Evolutionary conservation across 2,329 filamentous ascomycete species (phyloP), one percentile per base, ranked within the genome.

Genomic region (Fusarium coffeatum): DNA sequence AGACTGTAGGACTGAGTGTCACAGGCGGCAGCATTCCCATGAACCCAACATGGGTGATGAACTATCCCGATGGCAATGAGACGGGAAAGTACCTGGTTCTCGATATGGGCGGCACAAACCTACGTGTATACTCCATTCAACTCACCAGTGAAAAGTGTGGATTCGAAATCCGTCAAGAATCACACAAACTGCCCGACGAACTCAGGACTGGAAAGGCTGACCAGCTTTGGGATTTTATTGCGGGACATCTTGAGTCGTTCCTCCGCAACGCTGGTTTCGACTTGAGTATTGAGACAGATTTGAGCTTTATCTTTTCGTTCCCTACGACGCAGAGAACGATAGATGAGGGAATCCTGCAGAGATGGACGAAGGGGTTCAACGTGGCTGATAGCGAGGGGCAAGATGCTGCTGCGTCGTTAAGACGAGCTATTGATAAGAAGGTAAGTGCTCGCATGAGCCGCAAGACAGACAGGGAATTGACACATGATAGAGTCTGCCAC

Each of bases 311-410:
- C 41, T 98, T 98, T 82, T 97, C 93, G 3, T 98, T 97, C 79
- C 95, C 95, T 4, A 94, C 93, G 6, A 96, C 93, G 0, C 95
- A 98, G 80, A 89, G 96, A 72, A 94, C 93, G 81, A 94, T 98
- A 76, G 93, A 98, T 74, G 92, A 97, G 79, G 95, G 94, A 68
- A 87, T 97, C 32, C 86, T 98, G 60, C 94, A 98, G 81, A 90
- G 94, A 73, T 98, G 95, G 95, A 98, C 95, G 70, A 98, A 98
- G 84, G 95, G 95, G 1, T 98, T 98, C 77, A 94, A 98, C 78
- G 97, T 98, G 79, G 87, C 89, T 22, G 94, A 93, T 30, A 93
- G 98, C 34, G 94, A 98, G 83, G 94, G 94, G 45, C 76, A 94
- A 41, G 94, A 98, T 75, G 92, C 97, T 22, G 94, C 97, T 11